Conservation (phyloP, 2,329 filamentous ascomycete species). For the Cercospora citrullina region DNA sequence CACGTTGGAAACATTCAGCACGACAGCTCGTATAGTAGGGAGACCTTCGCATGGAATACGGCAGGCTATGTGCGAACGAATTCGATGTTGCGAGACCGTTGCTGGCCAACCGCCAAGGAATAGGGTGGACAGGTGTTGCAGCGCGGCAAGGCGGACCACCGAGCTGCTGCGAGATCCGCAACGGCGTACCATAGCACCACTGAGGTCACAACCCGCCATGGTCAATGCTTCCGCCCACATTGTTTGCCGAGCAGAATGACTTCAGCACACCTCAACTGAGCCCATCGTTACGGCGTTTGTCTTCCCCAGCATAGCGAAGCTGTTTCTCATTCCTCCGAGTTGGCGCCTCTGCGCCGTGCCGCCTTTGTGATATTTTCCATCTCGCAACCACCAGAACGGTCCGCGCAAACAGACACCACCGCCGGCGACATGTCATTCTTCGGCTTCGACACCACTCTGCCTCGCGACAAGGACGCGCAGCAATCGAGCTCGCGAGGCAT, state of each 20-base stretch:
- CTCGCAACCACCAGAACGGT: not conserved
- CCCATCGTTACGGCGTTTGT: not conserved
- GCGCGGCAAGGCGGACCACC: not conserved
- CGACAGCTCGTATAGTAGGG: not conserved
- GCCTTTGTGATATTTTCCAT: not conserved
- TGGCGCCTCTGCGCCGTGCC: slow-evolving; percentile 8
- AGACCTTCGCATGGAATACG: not conserved
- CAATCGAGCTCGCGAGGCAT: slow-evolving; percentile 59
- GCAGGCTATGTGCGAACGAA: not conserved
- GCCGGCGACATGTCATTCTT: slow-evolving; percentile 74
- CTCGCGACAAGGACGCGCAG: slow-evolving; percentile 59
- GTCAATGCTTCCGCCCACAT: not conserved
- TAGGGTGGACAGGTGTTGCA: not conserved
- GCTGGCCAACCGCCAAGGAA: not conserved
- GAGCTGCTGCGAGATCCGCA: not conserved
- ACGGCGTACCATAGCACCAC: not conserved
- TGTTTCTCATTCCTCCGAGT: not conserved
- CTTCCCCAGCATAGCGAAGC: slow-evolving; percentile 1
- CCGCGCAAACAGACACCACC: not conserved
- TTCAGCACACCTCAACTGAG: not conserved
- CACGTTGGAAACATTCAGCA: not conserved
- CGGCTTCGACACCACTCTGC: slow-evolving; percentile 73
- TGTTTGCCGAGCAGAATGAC: not conserved
- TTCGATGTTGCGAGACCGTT: not conserved
- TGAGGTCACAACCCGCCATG: not conserved